Evolutionary conservation across 2,329 filamentous ascomycete genomes (phyloP).

Genomic region (Arthroderma uncinatum): DNA sequence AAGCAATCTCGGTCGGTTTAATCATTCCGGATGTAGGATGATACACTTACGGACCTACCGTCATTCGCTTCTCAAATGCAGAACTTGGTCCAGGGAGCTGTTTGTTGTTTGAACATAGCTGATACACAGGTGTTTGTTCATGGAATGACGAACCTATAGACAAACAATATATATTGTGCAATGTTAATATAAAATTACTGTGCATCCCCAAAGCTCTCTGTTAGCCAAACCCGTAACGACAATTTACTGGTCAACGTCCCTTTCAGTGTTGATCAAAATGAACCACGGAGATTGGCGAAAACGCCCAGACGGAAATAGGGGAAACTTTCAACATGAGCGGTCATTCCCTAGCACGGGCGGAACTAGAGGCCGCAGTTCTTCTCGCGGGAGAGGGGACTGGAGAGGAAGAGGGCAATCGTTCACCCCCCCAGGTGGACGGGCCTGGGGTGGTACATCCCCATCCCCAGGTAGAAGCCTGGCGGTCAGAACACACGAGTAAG

Average conservation of each 20-base stretch:
- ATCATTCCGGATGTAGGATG: too few species aligned
- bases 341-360: neutral
- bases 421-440: conserved; percentile 6
- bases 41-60: too few species aligned
- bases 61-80: too few species aligned
- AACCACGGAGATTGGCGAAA: neutral
- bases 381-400: conserved; percentile 14
- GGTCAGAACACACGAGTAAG: neutral
- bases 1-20: too few species aligned
- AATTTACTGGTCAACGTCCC: neutral
- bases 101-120: neutral
- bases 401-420: conserved; percentile 15
- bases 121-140: too few species aligned
- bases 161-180: neutral
- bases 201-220: neutral
- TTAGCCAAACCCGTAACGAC: neutral
- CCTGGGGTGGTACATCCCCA: neutral
- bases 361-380: neutral
- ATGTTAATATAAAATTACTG: neutral
- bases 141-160: neutral
- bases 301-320: neutral
- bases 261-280: neutral
- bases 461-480: neutral
- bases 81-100: neutral
- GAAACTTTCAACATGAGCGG: neutral